phyloP scores from a whole-genome alignment of 1,284 basidiomycete genomes.

The Cutaneotrichosporon mucoides region DNA sequence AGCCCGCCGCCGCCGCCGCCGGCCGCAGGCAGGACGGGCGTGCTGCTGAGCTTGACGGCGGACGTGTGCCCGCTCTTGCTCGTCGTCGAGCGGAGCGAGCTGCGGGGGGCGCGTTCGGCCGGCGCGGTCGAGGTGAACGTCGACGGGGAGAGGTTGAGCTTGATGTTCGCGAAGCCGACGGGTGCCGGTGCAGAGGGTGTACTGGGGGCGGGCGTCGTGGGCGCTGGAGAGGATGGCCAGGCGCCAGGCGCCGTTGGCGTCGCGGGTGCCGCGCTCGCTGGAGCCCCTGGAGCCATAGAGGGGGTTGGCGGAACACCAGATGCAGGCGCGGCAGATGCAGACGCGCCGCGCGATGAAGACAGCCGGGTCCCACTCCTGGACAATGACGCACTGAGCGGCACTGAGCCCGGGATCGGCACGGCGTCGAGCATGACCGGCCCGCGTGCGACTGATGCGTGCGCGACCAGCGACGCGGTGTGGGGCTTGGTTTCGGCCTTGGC shows the following conservation, averaged over 20 bases:
- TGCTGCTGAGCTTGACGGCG: conserved; percentile 13
- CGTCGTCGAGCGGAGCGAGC: background rate
- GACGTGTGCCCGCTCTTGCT: conserved; percentile 13
- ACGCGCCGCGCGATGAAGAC: background rate
- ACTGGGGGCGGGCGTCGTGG: no score
- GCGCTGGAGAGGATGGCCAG: no score
- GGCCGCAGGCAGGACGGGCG: background rate
- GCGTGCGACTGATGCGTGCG: conserved; percentile 17
- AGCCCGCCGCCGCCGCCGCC: background rate
- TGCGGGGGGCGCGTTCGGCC: background rate
- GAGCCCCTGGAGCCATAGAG: no score
- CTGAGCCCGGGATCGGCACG: conserved; percentile 11
- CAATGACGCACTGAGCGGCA: background rate
- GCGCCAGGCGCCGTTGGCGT: no score
- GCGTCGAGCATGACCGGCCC: conserved; percentile 18
- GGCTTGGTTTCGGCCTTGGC: no score
- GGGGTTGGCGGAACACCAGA: no score
- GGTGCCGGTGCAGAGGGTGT: no score
- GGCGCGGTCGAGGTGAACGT: background rate
- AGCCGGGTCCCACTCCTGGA: background rate
- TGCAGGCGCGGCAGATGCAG: no score
- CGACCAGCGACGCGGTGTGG: conserved; percentile 6
- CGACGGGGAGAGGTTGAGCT: background rate
- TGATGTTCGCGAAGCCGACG: no score
- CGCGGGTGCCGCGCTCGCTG: no score